Base-by-base conservation (phyloP, 2,329 filamentous ascomycete species). In the Massarina eburnea region DNA sequence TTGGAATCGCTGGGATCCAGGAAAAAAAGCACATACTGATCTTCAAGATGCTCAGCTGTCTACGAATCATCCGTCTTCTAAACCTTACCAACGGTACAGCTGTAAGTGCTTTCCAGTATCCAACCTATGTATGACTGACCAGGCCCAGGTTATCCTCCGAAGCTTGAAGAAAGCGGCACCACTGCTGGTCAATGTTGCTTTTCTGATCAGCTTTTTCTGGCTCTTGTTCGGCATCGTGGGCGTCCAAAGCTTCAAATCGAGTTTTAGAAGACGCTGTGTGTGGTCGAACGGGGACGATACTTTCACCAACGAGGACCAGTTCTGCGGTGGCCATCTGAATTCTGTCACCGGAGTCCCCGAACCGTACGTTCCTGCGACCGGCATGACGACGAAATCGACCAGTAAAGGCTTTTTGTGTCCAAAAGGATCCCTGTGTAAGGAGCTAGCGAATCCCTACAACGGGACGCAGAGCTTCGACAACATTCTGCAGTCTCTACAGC, bases 171-270 rank as follows among this genome's bases (percentile, higher is more conserved):
- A 96, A 66, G 91, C 94, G 1, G 90, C 92, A 0, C 94, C 95
- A 2, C 77, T 96, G 27, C 82, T 99, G 19, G 83, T 96, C 20
- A 90, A 96, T 51, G 91, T 99, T 24, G 91, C 89, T 1, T 96
- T 99, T 65, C 77, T 99, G 18, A 91, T 99, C 55, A 82, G 88
- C 12, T 99, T 99, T 73, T 99, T 99, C 72, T 99, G 94, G 94
- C 80, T 99, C 33, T 75, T 97, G 9, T 99, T 99, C 73, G 94
- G 91, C 29, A 96, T 99, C 51, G 85, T 99, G 47, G 95, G 94
- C 5, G 88, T 99, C 18, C 95, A 99, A 68, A 96, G 89, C 71
- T 99, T 99, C 70, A 79, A 79, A 49, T 76, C 76, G 35, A 79
- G 76, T 55, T 61, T 78, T 12, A 65, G 74, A 33, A 70, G 76